Conservation (phyloP, 371 early-diverging fungal genomes). For the Massospora cicadina region DNA sequence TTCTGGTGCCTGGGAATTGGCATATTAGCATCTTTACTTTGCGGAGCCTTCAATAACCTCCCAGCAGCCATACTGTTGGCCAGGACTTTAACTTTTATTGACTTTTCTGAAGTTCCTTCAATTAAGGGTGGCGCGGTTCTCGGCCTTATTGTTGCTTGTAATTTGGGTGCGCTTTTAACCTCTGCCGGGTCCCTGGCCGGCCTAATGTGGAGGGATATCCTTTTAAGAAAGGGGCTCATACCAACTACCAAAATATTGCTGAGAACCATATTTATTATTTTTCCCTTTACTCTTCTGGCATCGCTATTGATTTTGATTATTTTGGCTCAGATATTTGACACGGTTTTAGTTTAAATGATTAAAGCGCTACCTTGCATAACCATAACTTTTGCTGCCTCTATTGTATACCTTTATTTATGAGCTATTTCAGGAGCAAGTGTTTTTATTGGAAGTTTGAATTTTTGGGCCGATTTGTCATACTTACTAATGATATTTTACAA, state of each 20-base stretch:
- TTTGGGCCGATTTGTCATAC: too few species aligned
- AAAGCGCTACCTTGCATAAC: too few species aligned
- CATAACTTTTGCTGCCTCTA: too few species aligned
- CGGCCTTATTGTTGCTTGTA: slow-evolving; percentile 55
- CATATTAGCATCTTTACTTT: slow-evolving; percentile 39
- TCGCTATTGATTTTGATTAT: neutral
- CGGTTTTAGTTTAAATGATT: too few species aligned
- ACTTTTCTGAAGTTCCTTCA: neutral
- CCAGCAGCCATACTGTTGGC: slow-evolving; percentile 71
- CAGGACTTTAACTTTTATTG: slow-evolving; percentile 15
- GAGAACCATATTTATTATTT: neutral
- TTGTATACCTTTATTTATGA: too few species aligned
- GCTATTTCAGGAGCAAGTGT: too few species aligned
- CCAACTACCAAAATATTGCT: neutral
- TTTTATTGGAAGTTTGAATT: too few species aligned
- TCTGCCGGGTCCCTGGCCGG: slow-evolving; percentile 61
- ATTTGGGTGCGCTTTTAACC: slow-evolving; percentile 61
- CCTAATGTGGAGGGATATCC: slow-evolving; percentile 34
- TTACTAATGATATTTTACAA: too few species aligned
- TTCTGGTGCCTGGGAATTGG: slow-evolving; percentile 33
- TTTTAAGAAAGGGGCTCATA: neutral
- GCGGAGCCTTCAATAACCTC: slow-evolving; percentile 61
- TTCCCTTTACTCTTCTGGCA: neutral
- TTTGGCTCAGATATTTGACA: neutral
- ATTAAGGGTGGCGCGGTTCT: slow-evolving; percentile 21